Percentiles rank a stretch among this genome's conserved stretches.
These are phyloP conservation scores for Fusarium aywerte DNA, from an alignment of 2,329 filamentous ascomycete genomes.

Conservation along the genomic window DNA sequence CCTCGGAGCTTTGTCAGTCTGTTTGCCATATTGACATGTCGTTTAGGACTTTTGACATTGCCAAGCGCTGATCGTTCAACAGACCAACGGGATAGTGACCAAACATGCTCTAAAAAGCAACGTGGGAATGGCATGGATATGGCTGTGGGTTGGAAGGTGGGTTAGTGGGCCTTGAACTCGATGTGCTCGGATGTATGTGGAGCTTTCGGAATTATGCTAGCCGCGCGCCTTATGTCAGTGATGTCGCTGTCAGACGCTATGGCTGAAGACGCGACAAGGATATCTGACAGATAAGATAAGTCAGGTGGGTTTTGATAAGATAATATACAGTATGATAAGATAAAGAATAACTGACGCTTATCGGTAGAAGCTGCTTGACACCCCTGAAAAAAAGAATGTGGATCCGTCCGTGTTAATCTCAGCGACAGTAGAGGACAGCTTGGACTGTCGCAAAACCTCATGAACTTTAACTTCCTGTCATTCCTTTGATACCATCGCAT, in stretches of 20 bases:
- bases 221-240: background rate
- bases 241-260: no score
- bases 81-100: constrained; percentile 20
- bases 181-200: constrained; percentile 14
- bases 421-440: constrained; percentile 39
- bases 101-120: constrained; percentile 13
- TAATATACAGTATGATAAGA: no score
- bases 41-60: constrained; percentile 5
- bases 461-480: constrained; percentile 27
- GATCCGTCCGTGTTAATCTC: constrained; percentile 37
- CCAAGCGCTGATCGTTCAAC: constrained; percentile 22
- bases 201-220: background rate
- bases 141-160: constrained; percentile 3
- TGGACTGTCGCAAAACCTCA: constrained; percentile 42
- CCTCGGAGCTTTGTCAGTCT: background rate
- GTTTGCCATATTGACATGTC: constrained; percentile 4
- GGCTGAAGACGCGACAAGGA: no score
- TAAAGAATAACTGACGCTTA: constrained; percentile 9
- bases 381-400: constrained; percentile 39
- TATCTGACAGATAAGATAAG: no score
- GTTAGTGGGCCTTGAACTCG: background rate
- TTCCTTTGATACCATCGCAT: constrained; percentile 24
- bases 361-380: constrained; percentile 11
- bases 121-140: constrained; percentile 26
- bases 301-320: background rate